Evolutionary conservation across 768 basidiomycete species (phyloP), one percentile per base, ranked within the genome.

Genomic region (Trametes meyenii): DNA sequence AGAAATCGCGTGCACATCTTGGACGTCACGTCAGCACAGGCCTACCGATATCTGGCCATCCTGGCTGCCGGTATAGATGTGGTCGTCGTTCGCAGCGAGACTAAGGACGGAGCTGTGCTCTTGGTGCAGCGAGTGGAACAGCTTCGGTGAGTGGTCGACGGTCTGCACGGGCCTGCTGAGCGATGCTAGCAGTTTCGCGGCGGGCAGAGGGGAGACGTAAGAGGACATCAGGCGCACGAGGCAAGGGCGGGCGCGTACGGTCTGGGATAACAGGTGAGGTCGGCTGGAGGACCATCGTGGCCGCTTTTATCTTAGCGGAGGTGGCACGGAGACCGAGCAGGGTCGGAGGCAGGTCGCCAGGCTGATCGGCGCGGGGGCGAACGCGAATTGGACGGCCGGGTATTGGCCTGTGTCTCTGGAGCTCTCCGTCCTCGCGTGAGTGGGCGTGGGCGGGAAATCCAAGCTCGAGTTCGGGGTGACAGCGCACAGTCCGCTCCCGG

Each of bases 51-150:
- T 93, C 68, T 90, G 85, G 59, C 84, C 77, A 50, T 82, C 84
- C 70, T 95, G 93, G 66, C 86, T 90, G 1, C 94, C 94, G 57
- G 87, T 89, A 70, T 90, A 96, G 46, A 96, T 90, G 69, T 90
- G 82, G 13, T 77, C 71, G 6, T 82, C 81, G 69, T 88, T 88
- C 2, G 92, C 87, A 26, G 88, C 89, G 14, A 94, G 76, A 69
- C 89, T 87, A 33, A 94, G 78, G 3, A 93, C 84, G 6, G 91
- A 92, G 71, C 81, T 86, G 50, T 81, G 61, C 39, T 81, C 77
- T 71, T 90, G 86, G 64, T 86, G 81, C n/a, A 93, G 79, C 3
- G 88, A 86, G 71, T 93, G 91, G 5, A 85, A 69, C 0, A 90
- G 80, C 21, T 60, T 61, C 1, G 69, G 71, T 11, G 50, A 63